phyloP scores from a whole-genome alignment of 306 rosid species.

The Glycine tomentella region DNA sequence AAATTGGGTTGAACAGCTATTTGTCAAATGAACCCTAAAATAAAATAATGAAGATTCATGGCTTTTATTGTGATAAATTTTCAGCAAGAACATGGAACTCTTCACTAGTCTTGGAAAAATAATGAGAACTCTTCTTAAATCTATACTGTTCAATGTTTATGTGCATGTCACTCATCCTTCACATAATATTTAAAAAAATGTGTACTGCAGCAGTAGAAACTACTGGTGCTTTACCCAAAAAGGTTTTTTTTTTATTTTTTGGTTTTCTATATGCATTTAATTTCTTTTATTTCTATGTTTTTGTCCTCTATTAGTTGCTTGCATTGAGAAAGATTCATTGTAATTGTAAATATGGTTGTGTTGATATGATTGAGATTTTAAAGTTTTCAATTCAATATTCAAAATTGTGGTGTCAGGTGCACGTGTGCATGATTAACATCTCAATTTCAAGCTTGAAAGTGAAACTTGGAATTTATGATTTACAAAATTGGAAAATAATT shows the following conservation, averaged over 20 bases:
- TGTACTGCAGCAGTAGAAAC: conserved; percentile 27
- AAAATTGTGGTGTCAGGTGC: background rate
- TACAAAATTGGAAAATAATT: conserved; percentile 10
- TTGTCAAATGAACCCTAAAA: conserved; percentile 24
- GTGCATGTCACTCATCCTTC: conserved; percentile 9
- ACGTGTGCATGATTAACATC: background rate
- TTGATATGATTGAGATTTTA: background rate
- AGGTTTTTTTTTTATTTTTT: conserved; percentile 20
- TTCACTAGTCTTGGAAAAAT: background rate
- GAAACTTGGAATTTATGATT: conserved; percentile 42
- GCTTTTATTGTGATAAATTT: background rate
- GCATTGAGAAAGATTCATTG: conserved; percentile 26
- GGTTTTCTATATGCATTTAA: conserved; percentile 19
- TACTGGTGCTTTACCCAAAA: background rate
- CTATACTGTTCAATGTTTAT: conserved; percentile 17
- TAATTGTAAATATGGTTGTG: conserved; percentile 15
- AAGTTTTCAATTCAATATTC: conserved; percentile 34
- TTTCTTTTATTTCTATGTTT: background rate
- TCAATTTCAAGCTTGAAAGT: conserved; percentile 12
- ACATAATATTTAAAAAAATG: conserved; percentile 18
- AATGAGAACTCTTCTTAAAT: conserved; percentile 17
- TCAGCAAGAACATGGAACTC: conserved; percentile 6
- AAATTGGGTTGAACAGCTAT: conserved; percentile 26
- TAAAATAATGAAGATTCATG: conserved; percentile 25
- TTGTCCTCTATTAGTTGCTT: conserved; percentile 24